Evolutionary conservation across 805 yeast species (phyloP).

Genomic region (Ogataea angusta): DNA sequence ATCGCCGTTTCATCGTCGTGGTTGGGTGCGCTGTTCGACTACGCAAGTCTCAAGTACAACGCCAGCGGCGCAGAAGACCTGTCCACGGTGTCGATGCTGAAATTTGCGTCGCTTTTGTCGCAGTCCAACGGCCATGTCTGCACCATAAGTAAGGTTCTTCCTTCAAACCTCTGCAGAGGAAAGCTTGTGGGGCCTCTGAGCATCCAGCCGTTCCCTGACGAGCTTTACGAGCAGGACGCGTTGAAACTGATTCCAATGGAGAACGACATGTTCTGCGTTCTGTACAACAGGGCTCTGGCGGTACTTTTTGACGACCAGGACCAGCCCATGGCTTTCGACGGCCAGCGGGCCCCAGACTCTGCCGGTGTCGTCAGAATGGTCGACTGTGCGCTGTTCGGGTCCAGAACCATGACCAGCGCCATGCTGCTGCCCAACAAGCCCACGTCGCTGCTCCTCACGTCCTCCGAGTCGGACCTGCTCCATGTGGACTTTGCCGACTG

Average conservation of each 20-base stretch:
- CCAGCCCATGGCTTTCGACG: constrained; percentile 26
- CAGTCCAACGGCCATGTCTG: constrained; percentile 12
- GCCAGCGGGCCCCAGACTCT: constrained; percentile 11
- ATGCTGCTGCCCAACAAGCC: constrained; percentile 20
- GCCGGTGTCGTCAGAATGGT: constrained; percentile 5
- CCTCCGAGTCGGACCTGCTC: constrained; percentile 21
- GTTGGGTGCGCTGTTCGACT: constrained; percentile 28
- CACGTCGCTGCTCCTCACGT: constrained; percentile 20
- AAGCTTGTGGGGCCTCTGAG: constrained; percentile 47
- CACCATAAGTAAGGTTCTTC: constrained; percentile 12
- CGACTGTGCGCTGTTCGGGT: constrained; percentile 14
- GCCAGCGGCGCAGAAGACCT: constrained; percentile 19
- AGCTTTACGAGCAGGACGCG: constrained; percentile 46
- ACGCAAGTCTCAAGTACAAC: constrained; percentile 21
- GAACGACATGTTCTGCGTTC: constrained; percentile 24
- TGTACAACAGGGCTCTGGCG: constrained; percentile 22
- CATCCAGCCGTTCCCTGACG: constrained; percentile 52
- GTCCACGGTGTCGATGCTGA: constrained; percentile 20
- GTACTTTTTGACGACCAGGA: constrained; percentile 22
- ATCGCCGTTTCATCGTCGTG: constrained; percentile 36
- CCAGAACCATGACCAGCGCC: constrained; percentile 9
- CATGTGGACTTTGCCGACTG: constrained; percentile 30
- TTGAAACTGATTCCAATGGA: constrained; percentile 25
- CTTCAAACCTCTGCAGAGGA: constrained; percentile 19
- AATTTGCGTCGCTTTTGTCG: constrained; percentile 24